Evolutionary conservation across 192 early-diverging fungal species (phyloP).

Genomic region (Linnemannia hyalina): DNA sequence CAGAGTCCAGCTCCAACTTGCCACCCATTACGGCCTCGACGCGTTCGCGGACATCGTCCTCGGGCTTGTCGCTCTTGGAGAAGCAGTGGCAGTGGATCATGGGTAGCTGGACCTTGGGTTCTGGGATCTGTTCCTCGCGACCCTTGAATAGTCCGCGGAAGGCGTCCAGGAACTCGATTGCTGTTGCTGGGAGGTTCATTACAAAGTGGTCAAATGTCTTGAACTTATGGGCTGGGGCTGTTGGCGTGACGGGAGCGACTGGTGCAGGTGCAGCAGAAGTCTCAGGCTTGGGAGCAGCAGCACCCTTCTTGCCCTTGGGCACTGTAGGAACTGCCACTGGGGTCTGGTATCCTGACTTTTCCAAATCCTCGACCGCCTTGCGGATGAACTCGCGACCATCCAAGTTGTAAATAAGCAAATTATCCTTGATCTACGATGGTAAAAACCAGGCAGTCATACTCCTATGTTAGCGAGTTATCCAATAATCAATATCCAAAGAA

Average conservation of each 20-base stretch:
- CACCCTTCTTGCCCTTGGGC: constrained; percentile 40
- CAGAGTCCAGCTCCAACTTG: constrained; percentile 32
- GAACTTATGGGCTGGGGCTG: constrained; percentile 36
- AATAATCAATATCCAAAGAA: not conserved
- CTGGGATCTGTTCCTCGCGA: constrained; percentile 59
- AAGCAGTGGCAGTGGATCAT: constrained; percentile 97
- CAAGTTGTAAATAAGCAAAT: constrained; percentile 84
- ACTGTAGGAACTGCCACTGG: constrained; percentile 24
- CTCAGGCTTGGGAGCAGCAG: constrained; percentile 36
- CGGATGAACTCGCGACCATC: constrained; percentile 94
- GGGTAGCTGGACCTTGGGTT: constrained; percentile 71
- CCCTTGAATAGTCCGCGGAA: constrained; percentile 85
- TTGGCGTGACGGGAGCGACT: constrained; percentile 13
- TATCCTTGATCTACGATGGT: constrained; percentile 65
- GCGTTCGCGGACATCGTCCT: constrained; percentile 74
- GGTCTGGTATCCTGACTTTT: constrained; percentile 48
- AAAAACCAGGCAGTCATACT: not conserved
- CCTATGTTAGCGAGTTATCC: not conserved
- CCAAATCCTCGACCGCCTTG: constrained; percentile 76
- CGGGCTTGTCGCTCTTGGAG: constrained; percentile 80
- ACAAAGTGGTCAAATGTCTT: constrained; percentile 94
- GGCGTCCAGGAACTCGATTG: constrained; percentile 96
- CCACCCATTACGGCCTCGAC: constrained; percentile 42
- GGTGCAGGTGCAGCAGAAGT: constrained; percentile 18
- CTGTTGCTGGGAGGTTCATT: constrained; percentile 98